Evolutionary conservation across 768 basidiomycete genomes (phyloP).

Genomic region (Neoboletus magnificus): DNA sequence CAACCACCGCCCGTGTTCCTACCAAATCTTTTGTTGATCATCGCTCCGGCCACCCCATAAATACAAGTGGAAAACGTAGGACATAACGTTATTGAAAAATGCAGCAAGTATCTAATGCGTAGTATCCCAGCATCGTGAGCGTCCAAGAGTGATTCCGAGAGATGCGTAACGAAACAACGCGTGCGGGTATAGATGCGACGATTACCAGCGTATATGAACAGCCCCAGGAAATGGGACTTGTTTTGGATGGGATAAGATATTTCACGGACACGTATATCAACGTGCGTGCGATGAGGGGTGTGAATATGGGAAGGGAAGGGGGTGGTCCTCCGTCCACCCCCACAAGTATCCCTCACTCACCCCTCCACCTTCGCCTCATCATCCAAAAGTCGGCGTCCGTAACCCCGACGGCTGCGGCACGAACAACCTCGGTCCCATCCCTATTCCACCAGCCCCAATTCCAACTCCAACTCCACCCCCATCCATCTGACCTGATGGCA

Average conservation of each 20-base stretch:
- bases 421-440: slow-evolving; percentile 17
- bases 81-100: background rate
- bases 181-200: background rate
- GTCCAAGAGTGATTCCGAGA: background rate
- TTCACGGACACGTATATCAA: background rate
- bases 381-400: slow-evolving; percentile 26
- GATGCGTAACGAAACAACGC: background rate
- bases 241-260: no score
- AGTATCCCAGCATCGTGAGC: background rate
- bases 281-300: background rate
- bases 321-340: background rate
- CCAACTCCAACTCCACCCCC: slow-evolving; percentile 2
- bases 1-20: background rate
- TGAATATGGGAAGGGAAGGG: background rate
- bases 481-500: slow-evolving; percentile 16
- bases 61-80: background rate
- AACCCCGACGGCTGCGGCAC: slow-evolving; percentile 27
- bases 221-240: background rate
- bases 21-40: background rate
- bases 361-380: background rate
- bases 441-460: background rate
- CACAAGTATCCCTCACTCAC: background rate
- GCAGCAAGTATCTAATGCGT: background rate
- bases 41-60: background rate
- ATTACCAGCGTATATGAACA: background rate